Conservation (phyloP, 2,329 filamentous ascomycete species). For the Trichothecium sympodiale region DNA sequence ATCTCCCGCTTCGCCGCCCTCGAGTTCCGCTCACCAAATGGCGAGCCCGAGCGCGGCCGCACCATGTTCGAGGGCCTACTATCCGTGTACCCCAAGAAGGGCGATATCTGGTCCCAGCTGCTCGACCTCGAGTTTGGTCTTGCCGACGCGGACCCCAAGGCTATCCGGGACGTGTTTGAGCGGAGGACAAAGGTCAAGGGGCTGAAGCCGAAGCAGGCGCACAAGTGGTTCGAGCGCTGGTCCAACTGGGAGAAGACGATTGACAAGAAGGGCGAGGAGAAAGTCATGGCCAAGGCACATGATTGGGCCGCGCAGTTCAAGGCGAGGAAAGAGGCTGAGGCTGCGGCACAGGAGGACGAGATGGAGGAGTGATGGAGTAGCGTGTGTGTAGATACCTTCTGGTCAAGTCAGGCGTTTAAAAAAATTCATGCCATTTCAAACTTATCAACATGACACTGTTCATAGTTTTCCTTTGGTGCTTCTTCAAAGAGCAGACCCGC, state of each 20-base stretch:
- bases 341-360: conserved; percentile 20
- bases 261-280: conserved; percentile 56
- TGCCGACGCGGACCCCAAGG: conserved; percentile 36
- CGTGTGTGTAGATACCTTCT: no score
- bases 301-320: conserved; percentile 53
- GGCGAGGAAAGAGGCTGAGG: conserved; percentile 29
- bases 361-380: conserved; percentile 17
- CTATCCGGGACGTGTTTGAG: conserved; percentile 71
- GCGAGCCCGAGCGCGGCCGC: conserved; percentile 80
- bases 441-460: no score
- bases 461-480: no score
- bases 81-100: conserved; percentile 74
- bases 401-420: no score
- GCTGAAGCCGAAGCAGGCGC: conserved; percentile 72
- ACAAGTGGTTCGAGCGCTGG: conserved; percentile 88
- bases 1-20: conserved; percentile 84
- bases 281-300: conserved; percentile 58
- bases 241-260: conserved; percentile 64
- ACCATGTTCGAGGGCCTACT: conserved; percentile 90
- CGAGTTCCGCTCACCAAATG: conserved; percentile 76
- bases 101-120: conserved; percentile 88
- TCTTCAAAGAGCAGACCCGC: no score
- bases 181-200: conserved; percentile 57
- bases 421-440: no score
- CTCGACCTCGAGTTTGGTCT: conserved; percentile 70